Evolutionary conservation across 23 red algal genomes (phyloP).

Genomic region (Gracilaria domingensis): DNA sequence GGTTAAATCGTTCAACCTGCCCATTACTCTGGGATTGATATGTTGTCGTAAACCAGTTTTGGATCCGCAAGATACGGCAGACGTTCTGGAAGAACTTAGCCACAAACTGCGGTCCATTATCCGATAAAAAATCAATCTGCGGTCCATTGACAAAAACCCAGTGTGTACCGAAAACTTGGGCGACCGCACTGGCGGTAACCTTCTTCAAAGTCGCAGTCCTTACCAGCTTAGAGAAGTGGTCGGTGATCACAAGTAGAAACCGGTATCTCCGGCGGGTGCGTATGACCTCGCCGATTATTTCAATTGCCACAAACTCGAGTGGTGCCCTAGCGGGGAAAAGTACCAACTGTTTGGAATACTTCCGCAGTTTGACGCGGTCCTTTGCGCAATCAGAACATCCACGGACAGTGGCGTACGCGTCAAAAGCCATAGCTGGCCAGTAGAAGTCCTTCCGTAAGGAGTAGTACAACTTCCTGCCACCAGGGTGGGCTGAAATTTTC

Average conservation of each 20-base stretch:
- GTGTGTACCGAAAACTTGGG: not conserved
- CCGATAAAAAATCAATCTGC: not conserved
- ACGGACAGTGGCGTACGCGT: not conserved
- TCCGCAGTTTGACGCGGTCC: constrained; percentile 10
- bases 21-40: constrained; percentile 52
- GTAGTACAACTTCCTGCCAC: not conserved
- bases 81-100: constrained; percentile 39
- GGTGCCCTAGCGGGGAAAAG: not conserved
- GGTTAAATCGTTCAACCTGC: constrained; percentile 40
- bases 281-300: not conserved
- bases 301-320: not conserved
- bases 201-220: not conserved
- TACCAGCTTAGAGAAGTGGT: not conserved
- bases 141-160: constrained; percentile 29
- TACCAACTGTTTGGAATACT: constrained; percentile 16
- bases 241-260: not conserved
- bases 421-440: constrained; percentile 38
- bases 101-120: constrained; percentile 25
- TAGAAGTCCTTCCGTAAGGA: constrained; percentile 21
- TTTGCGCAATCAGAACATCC: not conserved
- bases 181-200: not conserved
- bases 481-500: constrained; percentile 14
- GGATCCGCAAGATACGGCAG: constrained; percentile 13
- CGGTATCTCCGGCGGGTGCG: not conserved
- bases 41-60: constrained; percentile 28